A percentile compares a stretch with the other conserved stretches of the same genome.
phyloP scores from a whole-genome alignment of 805 yeast genomes.

The Starmerella vaccinii region DNA sequence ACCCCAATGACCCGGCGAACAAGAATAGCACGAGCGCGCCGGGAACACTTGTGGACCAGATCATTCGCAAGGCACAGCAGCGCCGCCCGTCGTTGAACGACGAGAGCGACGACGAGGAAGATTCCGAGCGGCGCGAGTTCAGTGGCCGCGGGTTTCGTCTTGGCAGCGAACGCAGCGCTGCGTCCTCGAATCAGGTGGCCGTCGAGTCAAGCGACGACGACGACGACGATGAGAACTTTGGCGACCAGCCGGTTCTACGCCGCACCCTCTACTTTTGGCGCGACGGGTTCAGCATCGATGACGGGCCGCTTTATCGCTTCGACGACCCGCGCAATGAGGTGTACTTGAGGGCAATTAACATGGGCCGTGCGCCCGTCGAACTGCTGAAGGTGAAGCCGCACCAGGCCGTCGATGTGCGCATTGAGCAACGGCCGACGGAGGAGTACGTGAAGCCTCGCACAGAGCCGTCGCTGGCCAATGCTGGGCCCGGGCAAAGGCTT shows the following conservation, averaged over 20 bases:
- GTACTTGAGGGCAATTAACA: constrained; percentile 67
- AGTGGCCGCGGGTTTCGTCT: constrained; percentile 30
- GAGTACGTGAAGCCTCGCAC: constrained; percentile 62
- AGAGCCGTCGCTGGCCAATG: constrained; percentile 49
- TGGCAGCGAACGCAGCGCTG: constrained; percentile 27
- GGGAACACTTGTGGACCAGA: constrained; percentile 29
- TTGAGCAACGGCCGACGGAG: constrained; percentile 71
- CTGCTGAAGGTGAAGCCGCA: constrained; percentile 75
- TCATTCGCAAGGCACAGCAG: constrained; percentile 31
- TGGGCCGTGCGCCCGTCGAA: constrained; percentile 84
- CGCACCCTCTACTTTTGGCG: constrained; percentile 91
- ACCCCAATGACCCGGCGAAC: constrained; percentile 38
- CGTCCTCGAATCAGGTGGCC: constrained; percentile 12
- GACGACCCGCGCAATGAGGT: constrained; percentile 85
- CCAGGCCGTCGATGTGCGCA: constrained; percentile 87
- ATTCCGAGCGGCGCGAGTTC: constrained; percentile 19
- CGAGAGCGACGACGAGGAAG: constrained; percentile 17
- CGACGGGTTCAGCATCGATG: constrained; percentile 92
- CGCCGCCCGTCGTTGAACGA: constrained; percentile 12
- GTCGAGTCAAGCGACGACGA: constrained; percentile 13
- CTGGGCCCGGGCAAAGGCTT: constrained; percentile 70
- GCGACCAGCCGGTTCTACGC: constrained; percentile 43
- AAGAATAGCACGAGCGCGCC: neutral
- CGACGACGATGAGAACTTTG: constrained; percentile 21
- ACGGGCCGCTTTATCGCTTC: constrained; percentile 73